Base-by-base conservation (phyloP, 305 asterid species). In the Rubia tinctorum region DNA sequence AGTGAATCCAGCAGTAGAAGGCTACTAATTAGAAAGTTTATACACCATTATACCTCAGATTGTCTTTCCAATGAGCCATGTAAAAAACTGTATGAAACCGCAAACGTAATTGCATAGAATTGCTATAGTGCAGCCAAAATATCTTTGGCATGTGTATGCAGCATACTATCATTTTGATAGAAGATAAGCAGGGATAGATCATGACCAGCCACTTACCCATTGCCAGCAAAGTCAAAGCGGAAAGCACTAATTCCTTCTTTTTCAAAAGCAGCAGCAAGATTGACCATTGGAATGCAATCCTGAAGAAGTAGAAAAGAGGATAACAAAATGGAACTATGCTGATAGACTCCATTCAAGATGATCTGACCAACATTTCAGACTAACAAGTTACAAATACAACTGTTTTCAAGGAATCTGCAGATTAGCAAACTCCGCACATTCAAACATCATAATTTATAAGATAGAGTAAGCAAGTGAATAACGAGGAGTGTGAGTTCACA, bases 181-280 rank as follows among this genome's bases (percentile, higher is more conserved):
- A 44, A 18, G 51, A 71, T 11, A 37, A 17, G 17, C 15, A 8
- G 11, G 71, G 39, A 44, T 51, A 39, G 1, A 18, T 10, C 58
- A 47, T 63, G n/a, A 59, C 53, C 68, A n/a, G 65, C 20, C 44
- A 76, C 85, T 77, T 82, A 89, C 98, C 98, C 98, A 68, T 91
- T 91, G 69, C 98, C 98, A n/a, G 97, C 87, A 79, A 93, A 93
- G 81, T 93, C 98, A 75, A 93, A 93, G 78, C 97, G 96, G 78
- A 87, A 93, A 66, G 92, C 91, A 73, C 91, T 90, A 53, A 88
- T 83, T 76, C 89, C 96, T 76, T 88, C 88, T 69, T 76, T 82
- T 75, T 81, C 90, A 66, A 88, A 87, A 67, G 97, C 89, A 77
- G 70, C 61, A 18, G 96, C 96, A 67, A 93, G 86, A 80, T 72